Percentiles rank a stretch among this genome's conserved stretches.
These are phyloP conservation scores for Vigna unguiculata DNA, from an alignment of 306 rosid species.

Conservation along the genomic window DNA sequence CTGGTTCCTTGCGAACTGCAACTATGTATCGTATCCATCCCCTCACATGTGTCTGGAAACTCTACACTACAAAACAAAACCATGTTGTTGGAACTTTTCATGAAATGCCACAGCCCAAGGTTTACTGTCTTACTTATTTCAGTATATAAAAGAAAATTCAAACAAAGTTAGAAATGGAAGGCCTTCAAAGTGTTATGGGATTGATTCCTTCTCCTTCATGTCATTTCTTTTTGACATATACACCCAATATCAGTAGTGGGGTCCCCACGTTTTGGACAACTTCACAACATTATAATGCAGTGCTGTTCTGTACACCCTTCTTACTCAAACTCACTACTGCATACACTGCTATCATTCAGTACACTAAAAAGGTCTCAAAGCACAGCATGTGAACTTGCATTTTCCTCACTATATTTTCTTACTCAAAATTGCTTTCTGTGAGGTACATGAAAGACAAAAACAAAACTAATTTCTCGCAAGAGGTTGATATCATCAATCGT, in stretches of 20 bases:
- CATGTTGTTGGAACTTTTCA: conserved; percentile 33
- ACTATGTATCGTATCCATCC: conserved; percentile 6
- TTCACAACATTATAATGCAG: neutral
- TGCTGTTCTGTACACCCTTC: conserved; percentile 22
- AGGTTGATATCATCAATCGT: neutral
- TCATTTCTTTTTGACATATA: conserved; percentile 37
- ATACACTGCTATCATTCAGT: conserved; percentile 12
- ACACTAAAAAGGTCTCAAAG: neutral
- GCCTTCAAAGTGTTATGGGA: conserved; percentile 22
- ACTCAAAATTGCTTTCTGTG: neutral
- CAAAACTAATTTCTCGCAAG: neutral
- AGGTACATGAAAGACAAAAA: conserved; percentile 23
- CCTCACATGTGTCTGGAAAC: conserved; percentile 32
- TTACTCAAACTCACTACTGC: neutral
- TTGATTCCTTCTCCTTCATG: conserved; percentile 41
- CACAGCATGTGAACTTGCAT: conserved; percentile 43
- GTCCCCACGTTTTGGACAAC: conserved; percentile 31
- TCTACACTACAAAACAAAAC: conserved; percentile 29
- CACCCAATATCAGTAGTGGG: conserved; percentile 15
- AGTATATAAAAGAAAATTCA: neutral
- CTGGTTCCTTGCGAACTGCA: conserved; percentile 39
- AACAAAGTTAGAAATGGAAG: conserved; percentile 28
- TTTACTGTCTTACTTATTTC: conserved; percentile 19
- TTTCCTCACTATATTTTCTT: conserved; percentile 12
- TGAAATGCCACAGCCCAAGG: conserved; percentile 14